Conservation (phyloP, 2,329 filamentous ascomycete genomes). For the Fusarium compactum region DNA sequence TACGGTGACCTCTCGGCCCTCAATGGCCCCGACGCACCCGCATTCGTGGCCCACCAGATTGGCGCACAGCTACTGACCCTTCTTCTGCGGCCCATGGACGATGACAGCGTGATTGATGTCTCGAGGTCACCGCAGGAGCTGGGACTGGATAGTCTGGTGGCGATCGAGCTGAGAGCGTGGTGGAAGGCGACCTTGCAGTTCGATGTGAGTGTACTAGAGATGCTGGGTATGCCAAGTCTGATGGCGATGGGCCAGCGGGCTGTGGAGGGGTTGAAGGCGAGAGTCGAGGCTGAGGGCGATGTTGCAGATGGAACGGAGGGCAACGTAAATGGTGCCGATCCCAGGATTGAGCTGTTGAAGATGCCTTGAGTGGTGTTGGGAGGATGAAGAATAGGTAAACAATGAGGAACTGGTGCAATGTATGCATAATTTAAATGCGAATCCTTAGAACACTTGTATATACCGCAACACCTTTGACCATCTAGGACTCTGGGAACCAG, state of each 20-base stretch:
- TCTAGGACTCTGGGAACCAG: neutral
- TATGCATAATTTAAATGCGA: neutral
- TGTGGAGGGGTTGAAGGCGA: constrained; percentile 6
- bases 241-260: constrained; percentile 5
- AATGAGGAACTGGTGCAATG: constrained; percentile 2
- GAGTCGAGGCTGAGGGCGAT: constrained; percentile 6
- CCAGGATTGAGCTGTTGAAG: constrained; percentile 7
- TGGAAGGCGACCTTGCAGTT: constrained; percentile 4
- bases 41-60: constrained; percentile 12
- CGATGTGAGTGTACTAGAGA: constrained; percentile 8
- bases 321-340: constrained; percentile 2
- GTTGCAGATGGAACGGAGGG: constrained; percentile 5
- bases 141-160: constrained; percentile 8
- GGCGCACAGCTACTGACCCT: constrained; percentile 6
- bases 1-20: constrained; percentile 5
- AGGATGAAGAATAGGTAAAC: neutral
- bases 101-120: constrained; percentile 10
- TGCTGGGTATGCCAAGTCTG: constrained; percentile 2
- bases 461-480: fast-evolving
- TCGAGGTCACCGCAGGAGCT: constrained; percentile 4
- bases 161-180: constrained; percentile 6
- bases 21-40: constrained; percentile 2
- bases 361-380: constrained; percentile 5
- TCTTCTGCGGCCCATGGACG: constrained; percentile 8
- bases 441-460: too few species aligned